Evolutionary conservation across 495 filamentous ascomycete genomes (phyloP).

Genomic region (Aspergillus egyptiacus): DNA sequence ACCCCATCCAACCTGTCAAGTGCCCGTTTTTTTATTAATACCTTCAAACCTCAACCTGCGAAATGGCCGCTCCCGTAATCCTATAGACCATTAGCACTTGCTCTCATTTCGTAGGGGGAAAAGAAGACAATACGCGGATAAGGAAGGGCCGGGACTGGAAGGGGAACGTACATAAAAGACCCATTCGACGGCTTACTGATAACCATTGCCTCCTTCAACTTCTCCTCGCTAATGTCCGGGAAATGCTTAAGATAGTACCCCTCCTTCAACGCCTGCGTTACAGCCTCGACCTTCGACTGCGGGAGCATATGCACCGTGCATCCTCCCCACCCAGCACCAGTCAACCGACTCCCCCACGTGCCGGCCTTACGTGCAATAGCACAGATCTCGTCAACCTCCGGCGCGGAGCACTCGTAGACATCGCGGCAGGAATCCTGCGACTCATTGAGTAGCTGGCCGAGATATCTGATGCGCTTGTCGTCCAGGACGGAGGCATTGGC

Average conservation of each 20-base stretch:
- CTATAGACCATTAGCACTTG: constrained; percentile 22
- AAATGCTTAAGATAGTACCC: constrained; percentile 76
- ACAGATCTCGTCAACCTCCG: constrained; percentile 85
- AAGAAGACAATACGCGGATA: not conserved
- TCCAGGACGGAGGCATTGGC: constrained; percentile 45
- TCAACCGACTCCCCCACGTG: constrained; percentile 78
- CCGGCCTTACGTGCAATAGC: constrained; percentile 69
- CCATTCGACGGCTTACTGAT: constrained; percentile 70
- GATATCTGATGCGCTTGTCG: constrained; percentile 54
- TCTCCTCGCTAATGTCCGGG: constrained; percentile 63
- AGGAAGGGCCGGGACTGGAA: not conserved
- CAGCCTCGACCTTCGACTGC: constrained; percentile 73
- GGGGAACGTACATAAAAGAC: constrained; percentile 39
- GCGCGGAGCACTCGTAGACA: constrained; percentile 82
- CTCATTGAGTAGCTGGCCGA: constrained; percentile 84
- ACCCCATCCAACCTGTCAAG: not conserved
- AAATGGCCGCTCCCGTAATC: constrained; percentile 40
- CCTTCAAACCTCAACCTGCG: constrained; percentile 29
- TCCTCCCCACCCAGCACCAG: constrained; percentile 95
- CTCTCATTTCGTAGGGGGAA: not conserved
- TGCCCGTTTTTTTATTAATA: too few species aligned
- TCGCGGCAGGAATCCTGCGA: constrained; percentile 82
- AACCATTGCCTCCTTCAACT: constrained; percentile 73
- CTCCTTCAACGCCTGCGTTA: constrained; percentile 68
- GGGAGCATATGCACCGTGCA: constrained; percentile 92